Base-by-base conservation (phyloP, 75 land plant species). In the Selaginella moellendorffii region DNA sequence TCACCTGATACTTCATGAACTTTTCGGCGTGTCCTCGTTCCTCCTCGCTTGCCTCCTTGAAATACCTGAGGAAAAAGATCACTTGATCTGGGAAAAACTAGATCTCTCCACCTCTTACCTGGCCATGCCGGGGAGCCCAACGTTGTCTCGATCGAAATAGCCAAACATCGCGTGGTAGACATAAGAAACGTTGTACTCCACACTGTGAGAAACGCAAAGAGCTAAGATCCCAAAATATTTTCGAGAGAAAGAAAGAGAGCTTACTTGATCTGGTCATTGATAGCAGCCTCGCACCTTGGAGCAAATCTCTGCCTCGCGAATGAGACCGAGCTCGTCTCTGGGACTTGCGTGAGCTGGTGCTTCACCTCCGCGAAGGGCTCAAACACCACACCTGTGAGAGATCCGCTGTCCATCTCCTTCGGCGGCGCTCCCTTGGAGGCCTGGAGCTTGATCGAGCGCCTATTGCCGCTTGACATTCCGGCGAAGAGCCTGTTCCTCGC, bases 161-260 rank as follows among this genome's bases (percentile, higher is more conserved):
- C 92, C 83, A 64, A 58, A 90, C 80, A 90, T 68, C 26, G 97
- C 78, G 59, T 90, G 93, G 52, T 87, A 90, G 52, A 80, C 79
- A 54, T 90, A 90, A 0, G 97, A 90, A 10, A 81, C 83, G 65
- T 84, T 90, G 78, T 90, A 90, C 59, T 90, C 97, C 62, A 90
- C 88, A 72, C 97, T 90, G 87, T 36, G 14, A n/a, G n/a, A n/a
- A n/a, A n/a, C n/a, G n/a, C n/a, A n/a, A n/a, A n/a, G n/a, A n/a
- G n/a, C n/a, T n/a, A n/a, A n/a, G n/a, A n/a, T n/a, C n/a, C n/a
- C n/a, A n/a, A n/a, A n/a, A n/a, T n/a, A n/a, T n/a, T n/a, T n/a
- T n/a, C n/a, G n/a, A n/a, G 46, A 36, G 46, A 36, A 36, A 36
- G 46, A 5, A 36, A 36, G 46, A n/a, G n/a, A 14, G 14, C 66